Percentiles rank a stretch among this genome's conserved stretches.
These are phyloP conservation scores for Kodamaea lidongshanica DNA, from an alignment of 805 yeast species.

Conservation along the genomic window DNA sequence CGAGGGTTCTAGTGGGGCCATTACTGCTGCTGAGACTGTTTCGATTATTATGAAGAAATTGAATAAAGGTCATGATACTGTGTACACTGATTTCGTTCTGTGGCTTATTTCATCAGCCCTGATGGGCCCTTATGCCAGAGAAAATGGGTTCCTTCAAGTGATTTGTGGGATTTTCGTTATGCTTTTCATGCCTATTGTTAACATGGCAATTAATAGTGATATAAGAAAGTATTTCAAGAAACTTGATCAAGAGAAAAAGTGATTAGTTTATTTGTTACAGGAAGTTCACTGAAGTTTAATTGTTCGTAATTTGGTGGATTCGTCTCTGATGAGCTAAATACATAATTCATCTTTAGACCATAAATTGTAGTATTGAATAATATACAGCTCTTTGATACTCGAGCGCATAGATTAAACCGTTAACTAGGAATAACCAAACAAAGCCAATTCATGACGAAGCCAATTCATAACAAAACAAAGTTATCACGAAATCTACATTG, in stretches of 20 bases:
- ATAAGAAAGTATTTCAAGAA: conserved; percentile 44
- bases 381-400: too few relatives aligned
- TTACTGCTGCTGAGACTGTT: conserved; percentile 63
- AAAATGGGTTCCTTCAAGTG: conserved; percentile 44
- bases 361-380: too few relatives aligned
- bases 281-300: too few relatives aligned
- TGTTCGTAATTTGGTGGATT: too few relatives aligned
- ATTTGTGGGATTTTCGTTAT: conserved; percentile 30
- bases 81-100: conserved; percentile 80
- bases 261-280: too few relatives aligned
- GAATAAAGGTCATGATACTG: conserved; percentile 59
- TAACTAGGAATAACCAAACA: too few relatives aligned
- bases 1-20: conserved; percentile 79
- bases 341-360: too few relatives aligned
- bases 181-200: conserved; percentile 50
- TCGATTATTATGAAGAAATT: conserved; percentile 50
- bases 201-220: conserved; percentile 44
- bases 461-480: too few relatives aligned
- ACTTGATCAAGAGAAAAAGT: conserved; percentile 6
- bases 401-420: too few relatives aligned
- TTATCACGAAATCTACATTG: too few relatives aligned
- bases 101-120: conserved; percentile 67
- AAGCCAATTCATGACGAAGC: too few relatives aligned
- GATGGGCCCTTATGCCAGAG: conserved; percentile 67
- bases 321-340: too few relatives aligned